Percentiles rank a stretch among this genome's conserved stretches.
These are phyloP conservation scores for Ophiocordyceps robertsii DNA, from an alignment of 2,329 filamentous ascomycete genomes.

Conservation along the genomic window DNA sequence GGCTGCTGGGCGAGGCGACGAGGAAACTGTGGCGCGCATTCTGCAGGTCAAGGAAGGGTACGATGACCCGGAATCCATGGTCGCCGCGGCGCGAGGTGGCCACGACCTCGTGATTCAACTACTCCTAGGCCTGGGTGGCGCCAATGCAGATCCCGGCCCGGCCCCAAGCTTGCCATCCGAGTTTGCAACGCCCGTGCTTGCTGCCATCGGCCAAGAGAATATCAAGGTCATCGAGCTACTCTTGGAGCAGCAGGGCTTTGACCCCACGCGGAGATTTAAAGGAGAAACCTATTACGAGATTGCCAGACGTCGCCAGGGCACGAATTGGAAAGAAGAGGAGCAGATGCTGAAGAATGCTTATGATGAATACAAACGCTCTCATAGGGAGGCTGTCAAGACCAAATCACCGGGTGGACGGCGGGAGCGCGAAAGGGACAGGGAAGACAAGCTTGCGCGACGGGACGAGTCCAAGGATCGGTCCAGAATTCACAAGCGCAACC, in stretches of 20 bases:
- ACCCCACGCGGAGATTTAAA: constrained; percentile 65
- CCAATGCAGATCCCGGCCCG: constrained; percentile 55
- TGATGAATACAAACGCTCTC: constrained; percentile 45
- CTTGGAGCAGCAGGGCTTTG: constrained; percentile 62
- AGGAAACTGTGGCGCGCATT: constrained; percentile 47
- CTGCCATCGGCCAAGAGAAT: constrained; percentile 82
- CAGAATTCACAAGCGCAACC: constrained; percentile 29
- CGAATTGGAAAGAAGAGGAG: constrained; percentile 82
- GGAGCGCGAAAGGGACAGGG: constrained; percentile 25
- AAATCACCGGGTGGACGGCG: constrained; percentile 33
- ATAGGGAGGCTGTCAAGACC: constrained; percentile 32
- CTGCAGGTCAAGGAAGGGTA: constrained; percentile 46
- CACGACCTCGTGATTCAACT: constrained; percentile 81
- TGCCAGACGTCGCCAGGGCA: constrained; percentile 67
- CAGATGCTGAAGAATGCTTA: constrained; percentile 66
- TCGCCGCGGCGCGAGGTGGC: constrained; percentile 82
- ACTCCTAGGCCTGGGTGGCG: constrained; percentile 52
- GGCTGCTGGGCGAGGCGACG: constrained; percentile 47
- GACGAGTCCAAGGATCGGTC: constrained; percentile 31
- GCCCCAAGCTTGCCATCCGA: constrained; percentile 48
- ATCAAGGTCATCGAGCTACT: constrained; percentile 73
- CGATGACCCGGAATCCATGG: constrained; percentile 73
- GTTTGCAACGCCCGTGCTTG: constrained; percentile 82
- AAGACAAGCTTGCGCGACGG: constrained; percentile 28
- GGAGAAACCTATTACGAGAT: constrained; percentile 81